A percentile compares a stretch with the other conserved stretches of the same genome.
phyloP scores from a whole-genome alignment of 768 basidiomycete species.

The Lactarius akahatsu region DNA sequence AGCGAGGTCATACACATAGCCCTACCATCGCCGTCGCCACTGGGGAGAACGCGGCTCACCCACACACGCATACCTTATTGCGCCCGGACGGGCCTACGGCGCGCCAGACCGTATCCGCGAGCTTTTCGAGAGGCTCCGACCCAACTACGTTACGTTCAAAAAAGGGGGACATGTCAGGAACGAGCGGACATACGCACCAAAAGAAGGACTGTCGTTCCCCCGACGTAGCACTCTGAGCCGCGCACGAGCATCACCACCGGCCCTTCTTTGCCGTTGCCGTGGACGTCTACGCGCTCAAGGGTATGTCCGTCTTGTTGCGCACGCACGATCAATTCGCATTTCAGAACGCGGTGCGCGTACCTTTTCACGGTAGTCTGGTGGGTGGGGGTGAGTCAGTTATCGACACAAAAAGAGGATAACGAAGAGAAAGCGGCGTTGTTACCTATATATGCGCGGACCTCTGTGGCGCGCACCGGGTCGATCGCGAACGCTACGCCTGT shows the following conservation, averaged over 20 bases:
- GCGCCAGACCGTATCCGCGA: slow-evolving; percentile 68
- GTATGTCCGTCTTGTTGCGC: slow-evolving; percentile 81
- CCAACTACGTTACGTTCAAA: slow-evolving; percentile 54
- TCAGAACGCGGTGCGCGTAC: slow-evolving; percentile 36
- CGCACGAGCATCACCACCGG: slow-evolving; percentile 41
- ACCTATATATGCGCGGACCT: slow-evolving; percentile 87
- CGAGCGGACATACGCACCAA: slow-evolving; percentile 51
- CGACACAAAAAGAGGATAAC: neutral
- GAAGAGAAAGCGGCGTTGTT: neutral
- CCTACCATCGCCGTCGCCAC: slow-evolving; percentile 44
- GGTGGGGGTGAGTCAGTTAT: too few species aligned
- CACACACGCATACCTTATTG: slow-evolving; percentile 63
- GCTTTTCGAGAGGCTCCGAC: slow-evolving; percentile 67
- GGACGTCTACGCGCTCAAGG: slow-evolving; percentile 72
- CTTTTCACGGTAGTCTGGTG: slow-evolving; percentile 78
- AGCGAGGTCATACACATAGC: slow-evolving; percentile 81
- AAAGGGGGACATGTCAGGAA: neutral
- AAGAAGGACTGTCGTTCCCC: slow-evolving; percentile 83
- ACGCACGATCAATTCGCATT: neutral
- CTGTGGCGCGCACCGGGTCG: slow-evolving; percentile 67
- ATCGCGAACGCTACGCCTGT: slow-evolving; percentile 85
- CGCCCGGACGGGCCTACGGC: slow-evolving; percentile 84
- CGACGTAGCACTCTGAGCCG: slow-evolving; percentile 82
- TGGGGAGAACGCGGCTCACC: neutral
- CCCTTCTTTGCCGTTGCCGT: slow-evolving; percentile 35